A percentile compares a stretch with the other conserved stretches of the same genome.
Evolutionary conservation across 1,284 basidiomycete genomes (phyloP).

Genomic region (Retiboletus flavoniger): DNA sequence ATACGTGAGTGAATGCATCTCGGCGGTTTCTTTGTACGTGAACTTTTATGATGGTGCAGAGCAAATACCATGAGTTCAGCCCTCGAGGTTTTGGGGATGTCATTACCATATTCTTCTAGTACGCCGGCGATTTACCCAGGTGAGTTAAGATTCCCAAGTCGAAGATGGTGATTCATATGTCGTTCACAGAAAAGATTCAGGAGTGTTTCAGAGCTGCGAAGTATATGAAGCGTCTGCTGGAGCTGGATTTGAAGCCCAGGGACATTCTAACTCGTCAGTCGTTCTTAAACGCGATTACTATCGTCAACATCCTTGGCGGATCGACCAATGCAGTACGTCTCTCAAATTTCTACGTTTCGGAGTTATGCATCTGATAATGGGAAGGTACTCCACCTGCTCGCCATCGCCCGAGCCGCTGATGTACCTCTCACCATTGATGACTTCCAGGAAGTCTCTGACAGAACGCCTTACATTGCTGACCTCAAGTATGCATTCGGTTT

Average conservation of each 20-base stretch:
- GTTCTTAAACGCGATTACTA: conserved; percentile 88
- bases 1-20: conserved; percentile 50
- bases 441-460: conserved; percentile 86
- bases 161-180: conserved; percentile 1
- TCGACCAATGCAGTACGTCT: conserved; percentile 84
- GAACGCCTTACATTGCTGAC: conserved; percentile 92
- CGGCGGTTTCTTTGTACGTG: neutral
- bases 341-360: neutral
- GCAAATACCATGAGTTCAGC: conserved; percentile 90
- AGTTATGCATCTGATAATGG: neutral
- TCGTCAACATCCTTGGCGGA: conserved; percentile 83
- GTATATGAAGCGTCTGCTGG: conserved; percentile 80
- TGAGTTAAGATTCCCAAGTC: conserved; percentile 29
- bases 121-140: conserved; percentile 79
- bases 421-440: conserved; percentile 90
- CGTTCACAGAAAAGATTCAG: conserved; percentile 67
- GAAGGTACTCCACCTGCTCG: conserved; percentile 87
- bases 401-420: conserved; percentile 90
- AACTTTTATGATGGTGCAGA: conserved; percentile 28
- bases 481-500: conserved; percentile 58
- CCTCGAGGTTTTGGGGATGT: conserved; percentile 90
- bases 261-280: conserved; percentile 91
- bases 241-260: conserved; percentile 84
- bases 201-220: conserved; percentile 84
- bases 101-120: conserved; percentile 84